These are phyloP conservation scores for Trypanosoma cruzi DNA, from an alignment of 208 protist genomes.

Conservation along the genomic window DNA sequence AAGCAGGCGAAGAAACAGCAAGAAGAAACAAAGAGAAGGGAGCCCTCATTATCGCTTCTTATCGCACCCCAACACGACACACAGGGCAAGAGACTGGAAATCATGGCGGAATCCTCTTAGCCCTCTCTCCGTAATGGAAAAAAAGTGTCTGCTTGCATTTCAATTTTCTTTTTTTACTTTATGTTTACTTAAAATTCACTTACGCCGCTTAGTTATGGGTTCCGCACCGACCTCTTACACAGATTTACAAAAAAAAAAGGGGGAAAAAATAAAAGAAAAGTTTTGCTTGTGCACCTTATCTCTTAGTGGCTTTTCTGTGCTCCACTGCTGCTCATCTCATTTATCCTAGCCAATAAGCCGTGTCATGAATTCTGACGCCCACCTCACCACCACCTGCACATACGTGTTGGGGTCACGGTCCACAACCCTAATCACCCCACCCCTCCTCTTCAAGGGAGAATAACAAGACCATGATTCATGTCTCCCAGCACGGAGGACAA, in stretches of 20 bases:
- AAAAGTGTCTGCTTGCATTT: background rate
- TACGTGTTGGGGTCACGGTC: background rate
- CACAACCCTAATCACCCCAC: background rate
- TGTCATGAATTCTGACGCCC: background rate
- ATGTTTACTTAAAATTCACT: background rate
- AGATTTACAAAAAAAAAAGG: background rate
- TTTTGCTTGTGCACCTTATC: background rate
- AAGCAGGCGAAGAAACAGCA: too few species aligned
- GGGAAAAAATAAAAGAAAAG: background rate
- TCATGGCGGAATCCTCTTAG: too few species aligned
- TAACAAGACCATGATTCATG: background rate
- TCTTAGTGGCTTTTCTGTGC: background rate
- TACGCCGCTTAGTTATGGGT: background rate
- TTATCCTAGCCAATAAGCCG: too few species aligned
- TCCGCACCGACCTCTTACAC: slow-evolving; percentile 7
- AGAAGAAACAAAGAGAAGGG: too few species aligned
- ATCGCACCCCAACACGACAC: too few species aligned
- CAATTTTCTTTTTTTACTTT: background rate
- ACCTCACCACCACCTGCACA: background rate
- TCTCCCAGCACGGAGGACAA: too few species aligned
- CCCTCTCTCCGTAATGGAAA: background rate
- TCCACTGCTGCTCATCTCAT: background rate
- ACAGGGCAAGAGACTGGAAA: too few species aligned
- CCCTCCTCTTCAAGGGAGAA: background rate
- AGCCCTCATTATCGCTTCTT: too few species aligned